Evolutionary conservation across 768 basidiomycete genomes (phyloP).

Genomic region (Rhizopogon roseolus): DNA sequence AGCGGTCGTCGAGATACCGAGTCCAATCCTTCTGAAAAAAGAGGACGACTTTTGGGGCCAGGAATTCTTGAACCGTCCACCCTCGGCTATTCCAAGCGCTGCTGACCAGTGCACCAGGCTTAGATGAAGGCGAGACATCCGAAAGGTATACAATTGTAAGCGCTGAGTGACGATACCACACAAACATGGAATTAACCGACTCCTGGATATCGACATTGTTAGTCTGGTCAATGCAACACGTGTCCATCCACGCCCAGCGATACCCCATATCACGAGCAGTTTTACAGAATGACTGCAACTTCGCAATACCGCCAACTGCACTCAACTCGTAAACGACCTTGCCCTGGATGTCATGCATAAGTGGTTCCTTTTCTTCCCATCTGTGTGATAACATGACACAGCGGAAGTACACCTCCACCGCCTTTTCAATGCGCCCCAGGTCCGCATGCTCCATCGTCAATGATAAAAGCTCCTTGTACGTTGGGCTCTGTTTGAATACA

Average conservation of each 20-base stretch:
- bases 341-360: background rate
- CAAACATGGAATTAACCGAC: slow-evolving; percentile 10
- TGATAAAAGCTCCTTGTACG: background rate
- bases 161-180: slow-evolving; percentile 8
- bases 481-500: background rate
- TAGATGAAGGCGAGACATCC: background rate
- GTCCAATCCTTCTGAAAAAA: background rate
- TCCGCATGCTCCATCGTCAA: background rate
- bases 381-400: background rate
- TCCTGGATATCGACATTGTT: slow-evolving; percentile 7
- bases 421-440: background rate
- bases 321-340: background rate
- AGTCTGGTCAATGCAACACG: slow-evolving; percentile 7
- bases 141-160: slow-evolving; percentile 5
- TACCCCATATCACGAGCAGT: background rate
- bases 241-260: slow-evolving; percentile 4
- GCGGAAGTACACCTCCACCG: background rate
- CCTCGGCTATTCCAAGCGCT: background rate
- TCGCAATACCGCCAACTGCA: background rate
- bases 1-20: background rate
- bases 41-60: background rate
- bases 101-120: background rate
- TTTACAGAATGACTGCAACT: background rate
- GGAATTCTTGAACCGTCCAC: background rate
- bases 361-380: background rate